Evolutionary conservation across 495 filamentous ascomycete genomes (phyloP), one percentile per base, ranked within the genome.

Genomic region (Trichocladium uniseriatum): DNA sequence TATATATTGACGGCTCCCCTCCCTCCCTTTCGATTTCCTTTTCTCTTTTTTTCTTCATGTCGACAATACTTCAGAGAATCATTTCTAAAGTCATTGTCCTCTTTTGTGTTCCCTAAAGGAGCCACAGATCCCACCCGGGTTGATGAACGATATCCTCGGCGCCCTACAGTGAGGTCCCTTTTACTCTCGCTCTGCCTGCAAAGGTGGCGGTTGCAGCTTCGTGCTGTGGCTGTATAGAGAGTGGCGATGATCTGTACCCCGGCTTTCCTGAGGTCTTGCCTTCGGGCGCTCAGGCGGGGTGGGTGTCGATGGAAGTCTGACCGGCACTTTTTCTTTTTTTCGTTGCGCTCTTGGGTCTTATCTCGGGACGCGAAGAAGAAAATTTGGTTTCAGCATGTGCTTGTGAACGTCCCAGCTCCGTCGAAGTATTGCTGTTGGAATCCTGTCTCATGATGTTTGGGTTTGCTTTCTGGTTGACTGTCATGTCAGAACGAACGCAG

Each of bases 11-110:
- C 11, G 2, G 11, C 43, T 19, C 13, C 35, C 42, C 49, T 19
- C 48, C 38, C 56, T 5, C 21, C 14, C 22, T 45, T 59, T 62
- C 28, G 51, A 35, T 55, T 60, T 63, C 28, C 22, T 58, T 62
- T 64, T 54, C 43, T 59, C 48, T 49, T 60, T 68, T 67, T 65
- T 62, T 69, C 59, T 53, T 68, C 57, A 69, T 68, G 77, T 76
- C 79, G 79, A 82, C 78, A 80, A 78, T 82, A 80, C 77, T 77
- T 80, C 65, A 68, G 81, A 86, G 82, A 85, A 87, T 87, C 84
- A 86, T 83, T 87, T 87, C 79, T 87, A 86, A 83, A 87, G 83
- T 86, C 81, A 72, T 84, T 76, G 81, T 84, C 79, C 76, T 68
- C 74, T 76, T 79, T 79, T 86, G 79, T 80, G 76, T 81, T 84